Conservation (phyloP, 78 protist genomes). For the Speleostelium caveatum region DNA sequence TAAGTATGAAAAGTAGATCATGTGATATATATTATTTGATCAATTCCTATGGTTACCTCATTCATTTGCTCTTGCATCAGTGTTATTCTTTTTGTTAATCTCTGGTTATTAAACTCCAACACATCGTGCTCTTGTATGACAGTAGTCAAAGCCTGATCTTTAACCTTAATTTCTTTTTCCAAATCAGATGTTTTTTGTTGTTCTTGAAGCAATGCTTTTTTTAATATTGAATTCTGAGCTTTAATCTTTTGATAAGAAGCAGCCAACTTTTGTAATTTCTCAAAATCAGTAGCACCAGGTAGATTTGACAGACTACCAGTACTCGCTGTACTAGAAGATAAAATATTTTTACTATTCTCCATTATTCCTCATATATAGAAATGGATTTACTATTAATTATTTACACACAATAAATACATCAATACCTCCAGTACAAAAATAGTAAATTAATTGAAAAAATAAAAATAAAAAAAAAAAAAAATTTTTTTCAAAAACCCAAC, state of each 20-base stretch:
- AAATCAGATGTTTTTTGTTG: conserved; percentile 60
- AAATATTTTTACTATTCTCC: neutral
- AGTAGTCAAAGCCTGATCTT: conserved; percentile 44
- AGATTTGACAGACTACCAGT: neutral
- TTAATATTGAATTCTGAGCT: conserved; percentile 52
- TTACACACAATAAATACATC: too few relatives aligned
- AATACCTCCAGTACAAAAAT: too few relatives aligned
- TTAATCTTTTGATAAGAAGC: conserved; percentile 57
- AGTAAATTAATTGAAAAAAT: too few relatives aligned
- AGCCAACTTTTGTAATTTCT: conserved; percentile 54
- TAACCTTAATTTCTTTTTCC: conserved; percentile 35
- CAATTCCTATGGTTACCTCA: neutral
- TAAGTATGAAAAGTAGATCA: too few relatives aligned
- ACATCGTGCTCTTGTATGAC: conserved; percentile 72
- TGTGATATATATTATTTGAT: too few relatives aligned
- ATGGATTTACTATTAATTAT: too few relatives aligned
- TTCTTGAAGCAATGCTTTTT: conserved; percentile 60
- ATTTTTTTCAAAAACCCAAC: too few relatives aligned
- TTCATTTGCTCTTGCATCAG: conserved; percentile 65
- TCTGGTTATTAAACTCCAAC: conserved; percentile 68
- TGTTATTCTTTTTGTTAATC: conserved; percentile 62
- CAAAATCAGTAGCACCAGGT: neutral
- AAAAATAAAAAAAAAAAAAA: too few relatives aligned
- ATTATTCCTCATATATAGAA: neutral
- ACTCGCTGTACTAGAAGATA: neutral